A percentile compares a stretch with the other conserved stretches of the same genome.
Conservation (phyloP, 2,329 filamentous ascomycete genomes). For the Aspergillus alliaceus region DNA sequence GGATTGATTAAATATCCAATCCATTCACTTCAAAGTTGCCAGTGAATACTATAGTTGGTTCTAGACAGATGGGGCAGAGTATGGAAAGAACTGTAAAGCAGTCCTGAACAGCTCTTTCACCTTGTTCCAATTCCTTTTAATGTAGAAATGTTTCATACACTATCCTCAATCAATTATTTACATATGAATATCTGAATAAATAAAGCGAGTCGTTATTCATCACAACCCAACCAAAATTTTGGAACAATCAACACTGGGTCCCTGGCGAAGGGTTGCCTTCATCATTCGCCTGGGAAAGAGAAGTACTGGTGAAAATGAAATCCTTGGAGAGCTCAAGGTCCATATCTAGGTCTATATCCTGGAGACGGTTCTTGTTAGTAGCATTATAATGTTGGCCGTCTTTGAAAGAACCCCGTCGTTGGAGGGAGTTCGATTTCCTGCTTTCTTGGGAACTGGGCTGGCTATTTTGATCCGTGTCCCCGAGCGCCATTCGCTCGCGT, state of each 20-base stretch:
- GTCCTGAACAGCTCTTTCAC: too few species aligned
- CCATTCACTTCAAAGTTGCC: too few species aligned
- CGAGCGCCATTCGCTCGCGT: conserved; percentile 24
- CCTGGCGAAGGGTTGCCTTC: conserved; percentile 4
- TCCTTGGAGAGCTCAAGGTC: conserved; percentile 38
- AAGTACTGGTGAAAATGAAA: conserved; percentile 36
- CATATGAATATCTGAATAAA: too few species aligned
- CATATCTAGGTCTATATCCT: conserved; percentile 32
- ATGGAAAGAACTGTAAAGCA: too few species aligned
- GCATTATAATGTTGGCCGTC: conserved; percentile 9
- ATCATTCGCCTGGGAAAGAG: conserved; percentile 23
- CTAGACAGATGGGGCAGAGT: too few species aligned
- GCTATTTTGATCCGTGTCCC: conserved; percentile 27
- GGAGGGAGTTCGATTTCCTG: conserved; percentile 10
- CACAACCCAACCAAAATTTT: too few species aligned
- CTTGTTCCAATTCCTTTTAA: too few species aligned
- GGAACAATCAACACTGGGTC: neutral
- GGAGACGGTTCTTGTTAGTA: conserved; percentile 24
- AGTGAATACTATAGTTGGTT: too few species aligned
- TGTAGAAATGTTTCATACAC: too few species aligned
- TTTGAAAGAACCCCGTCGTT: conserved; percentile 7
- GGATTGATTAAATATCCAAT: too few species aligned
- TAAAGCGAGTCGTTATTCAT: neutral
- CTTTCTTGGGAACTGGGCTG: conserved; percentile 22
- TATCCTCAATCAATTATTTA: too few species aligned